Conservation (phyloP, 257 asterid species). For the Haberlea rhodopensis region DNA sequence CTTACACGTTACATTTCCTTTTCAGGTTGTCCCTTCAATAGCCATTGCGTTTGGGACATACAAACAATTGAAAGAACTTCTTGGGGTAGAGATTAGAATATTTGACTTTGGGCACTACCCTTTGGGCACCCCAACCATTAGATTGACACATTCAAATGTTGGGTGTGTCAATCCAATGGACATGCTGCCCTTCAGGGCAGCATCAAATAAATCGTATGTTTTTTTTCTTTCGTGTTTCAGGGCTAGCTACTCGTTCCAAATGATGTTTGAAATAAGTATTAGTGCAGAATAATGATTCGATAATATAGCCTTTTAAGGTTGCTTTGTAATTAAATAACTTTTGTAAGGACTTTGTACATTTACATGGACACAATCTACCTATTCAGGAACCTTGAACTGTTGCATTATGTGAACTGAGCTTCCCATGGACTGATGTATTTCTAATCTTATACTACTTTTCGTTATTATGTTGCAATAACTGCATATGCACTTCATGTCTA, state of each 20-base stretch:
- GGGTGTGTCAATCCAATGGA: no score
- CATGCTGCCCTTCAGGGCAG: constrained; percentile 27
- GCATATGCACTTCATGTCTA: no score
- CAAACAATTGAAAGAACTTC: constrained; percentile 69
- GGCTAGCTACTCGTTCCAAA: constrained; percentile 25
- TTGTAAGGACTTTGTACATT: constrained; percentile 17
- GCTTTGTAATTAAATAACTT: constrained; percentile 27
- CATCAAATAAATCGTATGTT: constrained; percentile 16
- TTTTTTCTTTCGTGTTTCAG: constrained; percentile 10
- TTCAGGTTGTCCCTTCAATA: constrained; percentile 84
- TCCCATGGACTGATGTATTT: no score
- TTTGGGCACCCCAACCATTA: no score
- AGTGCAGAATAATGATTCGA: constrained; percentile 28
- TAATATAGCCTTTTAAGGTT: constrained; percentile 27
- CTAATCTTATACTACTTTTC: no score
- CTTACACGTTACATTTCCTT: background rate
- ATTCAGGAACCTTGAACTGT: constrained; percentile 16
- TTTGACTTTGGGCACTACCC: constrained; percentile 43
- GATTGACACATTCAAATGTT: no score
- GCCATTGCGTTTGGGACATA: constrained; percentile 86
- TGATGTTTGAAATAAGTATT: constrained; percentile 29
- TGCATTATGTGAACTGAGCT: no score
- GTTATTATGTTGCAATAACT: no score
- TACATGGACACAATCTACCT: constrained; percentile 2
- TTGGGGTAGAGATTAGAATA: constrained; percentile 75